A percentile compares a stretch with the other conserved stretches of the same genome.
Evolutionary conservation across 1,284 basidiomycete genomes (phyloP).

Genomic region (Trametes pubescens): DNA sequence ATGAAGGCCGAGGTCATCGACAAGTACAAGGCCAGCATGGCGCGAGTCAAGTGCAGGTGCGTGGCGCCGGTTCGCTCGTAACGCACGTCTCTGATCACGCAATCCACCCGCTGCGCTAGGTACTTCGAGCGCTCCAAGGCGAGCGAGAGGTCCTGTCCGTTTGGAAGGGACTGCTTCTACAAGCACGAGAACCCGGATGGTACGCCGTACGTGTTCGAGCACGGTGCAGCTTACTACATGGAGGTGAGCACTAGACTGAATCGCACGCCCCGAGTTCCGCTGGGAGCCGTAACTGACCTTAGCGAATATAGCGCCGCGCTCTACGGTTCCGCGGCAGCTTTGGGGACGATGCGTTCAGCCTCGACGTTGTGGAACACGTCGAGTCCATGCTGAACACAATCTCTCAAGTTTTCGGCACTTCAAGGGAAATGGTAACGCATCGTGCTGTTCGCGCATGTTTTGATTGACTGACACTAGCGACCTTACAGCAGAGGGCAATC

Average conservation of each 20-base stretch:
- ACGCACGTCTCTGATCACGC: background rate
- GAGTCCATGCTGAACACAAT: conserved; percentile 21
- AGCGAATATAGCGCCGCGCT: conserved; percentile 15
- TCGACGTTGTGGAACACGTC: conserved; percentile 2
- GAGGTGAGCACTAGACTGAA: conserved; percentile 40
- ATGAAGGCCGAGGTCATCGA: conserved; percentile 59
- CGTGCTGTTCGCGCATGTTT: no score
- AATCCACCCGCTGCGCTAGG: conserved; percentile 43
- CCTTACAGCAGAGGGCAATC: background rate
- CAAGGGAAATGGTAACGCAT: conserved; percentile 6
- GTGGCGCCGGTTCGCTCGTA: conserved; percentile 34
- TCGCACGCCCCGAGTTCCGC: background rate
- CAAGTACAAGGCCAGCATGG: conserved; percentile 75
- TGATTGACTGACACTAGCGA: background rate
- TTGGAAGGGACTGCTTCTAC: conserved; percentile 81
- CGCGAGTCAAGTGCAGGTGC: conserved; percentile 68
- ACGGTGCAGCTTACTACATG: conserved; percentile 64
- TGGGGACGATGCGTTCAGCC: background rate
- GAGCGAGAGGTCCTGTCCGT: conserved; percentile 67
- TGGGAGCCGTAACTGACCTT: background rate
- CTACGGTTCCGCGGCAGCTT: conserved; percentile 4
- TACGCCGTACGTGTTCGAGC: conserved; percentile 59
- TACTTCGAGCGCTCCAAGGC: conserved; percentile 65
- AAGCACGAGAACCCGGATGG: conserved; percentile 73
- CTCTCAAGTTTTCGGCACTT: conserved; percentile 11